Evolutionary conservation across 2,329 filamentous ascomycete genomes (phyloP), one percentile per base, ranked within the genome.

Genomic region (Colletotrichum abscissum): DNA sequence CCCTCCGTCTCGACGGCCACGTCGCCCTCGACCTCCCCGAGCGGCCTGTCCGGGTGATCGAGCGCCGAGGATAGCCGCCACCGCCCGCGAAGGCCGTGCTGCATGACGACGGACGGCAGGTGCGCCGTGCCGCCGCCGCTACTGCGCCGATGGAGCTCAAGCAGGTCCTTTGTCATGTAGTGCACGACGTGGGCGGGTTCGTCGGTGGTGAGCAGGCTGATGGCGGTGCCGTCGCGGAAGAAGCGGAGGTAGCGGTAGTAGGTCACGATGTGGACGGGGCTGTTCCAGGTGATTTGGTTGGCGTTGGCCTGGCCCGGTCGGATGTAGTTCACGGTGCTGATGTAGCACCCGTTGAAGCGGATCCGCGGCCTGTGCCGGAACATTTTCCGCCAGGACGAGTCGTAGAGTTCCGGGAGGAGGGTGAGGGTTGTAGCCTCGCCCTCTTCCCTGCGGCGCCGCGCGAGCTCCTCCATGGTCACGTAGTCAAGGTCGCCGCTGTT

Each of bases 241-340:
- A 99, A 97, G 66, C 97, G 94, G 4, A 99, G 89, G 83, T 98
- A 99, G 71, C 97, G 94, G 85, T 97, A 99, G 84, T 98, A 99
- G 0, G 97, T 99, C 62, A 99, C 95, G 72, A 98, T 97, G 81
- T 97, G 95, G 46, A 98, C 93, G 9, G 95, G 95, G 28, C 90
- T 92, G 78, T 86, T 86, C 94, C 95, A 98, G 1, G 93, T 92
- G 22, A 93, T 84, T 67, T 91, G 92, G 75, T 92, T 92, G 24
- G 90, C 88, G 3, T 91, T 92, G 12, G 92, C 88, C 72, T 93
- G 93, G 38, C 97, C 97, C 0, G 94, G 86, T 28, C 97, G 93
- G 63, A 94, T 91, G 84, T 99, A 99, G 84, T 98, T 98, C 72
- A 98, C 95, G 0, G 96, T 98, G 82, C 92, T 94, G 82, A 99